Evolutionary conservation across 805 yeast species (phyloP), one percentile per base, ranked within the genome.

Genomic region (Kregervanrija delftensis): DNA sequence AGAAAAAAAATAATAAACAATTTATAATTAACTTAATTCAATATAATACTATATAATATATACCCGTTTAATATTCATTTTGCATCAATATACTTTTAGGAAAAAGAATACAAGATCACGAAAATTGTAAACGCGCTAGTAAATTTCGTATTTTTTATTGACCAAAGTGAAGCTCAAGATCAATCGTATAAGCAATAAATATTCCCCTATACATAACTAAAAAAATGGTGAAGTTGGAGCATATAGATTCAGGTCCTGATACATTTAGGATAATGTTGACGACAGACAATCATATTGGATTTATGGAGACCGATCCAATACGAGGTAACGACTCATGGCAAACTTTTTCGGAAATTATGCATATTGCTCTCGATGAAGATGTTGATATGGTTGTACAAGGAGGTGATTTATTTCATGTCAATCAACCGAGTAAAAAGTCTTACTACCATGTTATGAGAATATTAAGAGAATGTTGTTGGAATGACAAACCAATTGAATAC

Each of bases 221-320:
- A 22, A 6, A 9, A 16, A 69, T 67, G 74, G 72, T 71, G 15
- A 65, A 65, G 36, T 71, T 72, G 2, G 58, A 65, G 6, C 49
- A 56, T 14, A 64, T 79, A 4, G 72, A 67, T 2, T 68, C 66
- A 2, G 83, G 80, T 3, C 74, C 74, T 5, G 77, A 86, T 60
- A 87, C 96, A 0, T 77, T 90, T 13, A 68, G 86, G 17, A 76
- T 93, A 14, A 75, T 93, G 31, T 65, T 93, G 31, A 88, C 99
- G 2, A 89, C 98, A 1, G 99, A 93, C 58, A 93, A 93, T 59
- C 99, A 93, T 69, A 96, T 93, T 14, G 99, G 99, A 1, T 90
- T 82, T 60, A 79, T 80, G 47, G 99, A 93, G 59, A 76, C 76
- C 34, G 98, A 93, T 60, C 90, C 96, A 1, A 80, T 91, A 4